phyloP scores from a whole-genome alignment of 305 asterid species.

The Solanum hybrid region DNA sequence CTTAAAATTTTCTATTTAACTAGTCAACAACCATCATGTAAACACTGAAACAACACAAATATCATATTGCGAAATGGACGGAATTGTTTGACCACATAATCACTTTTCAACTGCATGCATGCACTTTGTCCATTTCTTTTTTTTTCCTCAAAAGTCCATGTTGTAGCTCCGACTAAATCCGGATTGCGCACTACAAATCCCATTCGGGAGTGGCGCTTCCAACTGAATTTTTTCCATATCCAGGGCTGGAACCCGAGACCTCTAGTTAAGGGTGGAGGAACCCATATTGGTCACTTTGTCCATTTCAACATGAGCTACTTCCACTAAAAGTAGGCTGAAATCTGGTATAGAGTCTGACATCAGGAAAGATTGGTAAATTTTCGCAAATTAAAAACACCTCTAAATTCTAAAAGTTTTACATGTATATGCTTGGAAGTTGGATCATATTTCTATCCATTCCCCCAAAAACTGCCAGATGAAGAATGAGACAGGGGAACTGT shows the following conservation, averaged over 20 bases:
- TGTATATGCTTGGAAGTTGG: not conserved
- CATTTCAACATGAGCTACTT: no score
- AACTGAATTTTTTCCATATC: no score
- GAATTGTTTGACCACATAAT: not conserved
- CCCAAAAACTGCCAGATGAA: not conserved
- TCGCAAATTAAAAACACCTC: not conserved
- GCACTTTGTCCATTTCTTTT: no score
- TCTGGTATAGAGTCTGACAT: not conserved
- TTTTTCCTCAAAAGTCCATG: accelerated
- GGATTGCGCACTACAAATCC: no score
- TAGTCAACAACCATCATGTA: not conserved
- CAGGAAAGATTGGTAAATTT: not conserved
- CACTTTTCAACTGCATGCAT: not conserved
- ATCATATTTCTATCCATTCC: no score
- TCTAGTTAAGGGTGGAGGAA: no score
- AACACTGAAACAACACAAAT: not conserved
- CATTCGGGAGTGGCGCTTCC: no score
- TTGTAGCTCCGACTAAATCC: no score
- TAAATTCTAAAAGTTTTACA: not conserved
- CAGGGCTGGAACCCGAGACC: no score
- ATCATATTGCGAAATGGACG: not conserved
- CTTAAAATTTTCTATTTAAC: not conserved
- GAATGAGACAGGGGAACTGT: not conserved
- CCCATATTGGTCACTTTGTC: no score
- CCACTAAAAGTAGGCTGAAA: not conserved